Evolutionary conservation across 371 early-diverging fungal genomes (phyloP).

Genomic region (Apophysomyces trapeziformis): DNA sequence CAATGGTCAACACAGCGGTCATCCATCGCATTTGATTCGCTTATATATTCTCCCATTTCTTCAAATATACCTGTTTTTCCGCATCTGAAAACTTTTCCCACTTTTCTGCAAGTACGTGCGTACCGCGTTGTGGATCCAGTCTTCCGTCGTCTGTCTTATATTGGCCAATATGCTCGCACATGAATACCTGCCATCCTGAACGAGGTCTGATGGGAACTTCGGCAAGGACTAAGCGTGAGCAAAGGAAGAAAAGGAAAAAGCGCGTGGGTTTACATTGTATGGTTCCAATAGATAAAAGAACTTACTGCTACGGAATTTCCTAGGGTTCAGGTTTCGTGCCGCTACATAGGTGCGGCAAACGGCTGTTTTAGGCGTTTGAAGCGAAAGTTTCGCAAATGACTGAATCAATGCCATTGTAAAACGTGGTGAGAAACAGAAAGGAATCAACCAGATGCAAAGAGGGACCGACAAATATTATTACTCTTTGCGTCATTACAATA

Average conservation of each 20-base stretch:
- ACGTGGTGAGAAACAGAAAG: background rate
- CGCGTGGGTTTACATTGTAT: background rate
- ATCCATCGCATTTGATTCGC: background rate
- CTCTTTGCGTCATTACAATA: background rate
- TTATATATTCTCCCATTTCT: background rate
- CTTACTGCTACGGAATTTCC: constrained; percentile 46
- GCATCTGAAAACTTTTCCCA: constrained; percentile 35
- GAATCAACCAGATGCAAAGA: background rate
- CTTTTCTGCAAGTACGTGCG: constrained; percentile 23
- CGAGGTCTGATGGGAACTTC: constrained; percentile 54
- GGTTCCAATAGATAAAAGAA: background rate
- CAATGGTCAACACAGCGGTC: background rate
- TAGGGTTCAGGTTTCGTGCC: constrained; percentile 29
- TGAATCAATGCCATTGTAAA: background rate
- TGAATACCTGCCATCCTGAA: constrained; percentile 55
- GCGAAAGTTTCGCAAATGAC: background rate
- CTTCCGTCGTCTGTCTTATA: constrained; percentile 33
- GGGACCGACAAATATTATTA: background rate
- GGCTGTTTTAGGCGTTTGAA: background rate
- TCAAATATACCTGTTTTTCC: constrained; percentile 39
- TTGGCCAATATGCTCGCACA: constrained; percentile 45
- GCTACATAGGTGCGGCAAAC: constrained; percentile 23
- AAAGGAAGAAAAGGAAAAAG: background rate
- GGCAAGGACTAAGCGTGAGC: constrained; percentile 29
- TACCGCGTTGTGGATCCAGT: constrained; percentile 24